These are phyloP conservation scores for Thamnidium elegans DNA, from an alignment of 192 early-diverging fungal species.

Conservation along the genomic window DNA sequence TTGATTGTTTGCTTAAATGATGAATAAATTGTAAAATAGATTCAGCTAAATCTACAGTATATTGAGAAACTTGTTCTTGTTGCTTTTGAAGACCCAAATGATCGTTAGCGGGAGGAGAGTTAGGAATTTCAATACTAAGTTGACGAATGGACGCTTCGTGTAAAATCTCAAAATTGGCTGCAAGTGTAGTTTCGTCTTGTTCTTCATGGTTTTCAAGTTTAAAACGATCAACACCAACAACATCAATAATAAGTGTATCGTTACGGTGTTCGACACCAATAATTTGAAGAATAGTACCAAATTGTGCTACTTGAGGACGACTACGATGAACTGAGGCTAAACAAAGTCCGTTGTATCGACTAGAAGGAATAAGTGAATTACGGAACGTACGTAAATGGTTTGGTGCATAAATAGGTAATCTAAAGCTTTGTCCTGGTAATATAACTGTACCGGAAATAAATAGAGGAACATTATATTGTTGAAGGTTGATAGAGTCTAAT, in stretches of 20 bases:
- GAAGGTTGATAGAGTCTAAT: background rate
- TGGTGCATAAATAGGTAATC: slow-evolving; percentile 9
- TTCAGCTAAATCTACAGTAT: slow-evolving; percentile 15
- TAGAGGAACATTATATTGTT: slow-evolving; percentile 7
- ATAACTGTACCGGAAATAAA: slow-evolving; percentile 11
- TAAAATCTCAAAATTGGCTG: slow-evolving; percentile 11
- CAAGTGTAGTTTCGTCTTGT: background rate
- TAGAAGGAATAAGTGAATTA: slow-evolving; percentile 5
- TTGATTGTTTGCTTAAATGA: background rate
- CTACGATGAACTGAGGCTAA: slow-evolving; percentile 16
- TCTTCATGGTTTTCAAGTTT: slow-evolving; percentile 6
- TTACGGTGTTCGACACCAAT: slow-evolving; percentile 15
- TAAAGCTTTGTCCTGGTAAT: slow-evolving; percentile 14
- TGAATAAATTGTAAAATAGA: slow-evolving; percentile 16
- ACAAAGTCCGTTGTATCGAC: slow-evolving; percentile 19
- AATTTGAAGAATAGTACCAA: slow-evolving; percentile 19
- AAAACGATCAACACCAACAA: slow-evolving; percentile 14
- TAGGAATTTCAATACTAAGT: slow-evolving; percentile 7
- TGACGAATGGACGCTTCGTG: background rate
- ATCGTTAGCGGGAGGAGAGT: background rate
- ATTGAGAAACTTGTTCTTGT: slow-evolving; percentile 2
- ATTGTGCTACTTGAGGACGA: slow-evolving; percentile 19
- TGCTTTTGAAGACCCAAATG: background rate
- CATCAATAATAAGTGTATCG: slow-evolving; percentile 21
- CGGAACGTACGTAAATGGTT: slow-evolving; percentile 5